Evolutionary conservation across 78 protist genomes (phyloP), one percentile per base, ranked within the genome.

Genomic region (Emiliania huxleyi): DNA sequence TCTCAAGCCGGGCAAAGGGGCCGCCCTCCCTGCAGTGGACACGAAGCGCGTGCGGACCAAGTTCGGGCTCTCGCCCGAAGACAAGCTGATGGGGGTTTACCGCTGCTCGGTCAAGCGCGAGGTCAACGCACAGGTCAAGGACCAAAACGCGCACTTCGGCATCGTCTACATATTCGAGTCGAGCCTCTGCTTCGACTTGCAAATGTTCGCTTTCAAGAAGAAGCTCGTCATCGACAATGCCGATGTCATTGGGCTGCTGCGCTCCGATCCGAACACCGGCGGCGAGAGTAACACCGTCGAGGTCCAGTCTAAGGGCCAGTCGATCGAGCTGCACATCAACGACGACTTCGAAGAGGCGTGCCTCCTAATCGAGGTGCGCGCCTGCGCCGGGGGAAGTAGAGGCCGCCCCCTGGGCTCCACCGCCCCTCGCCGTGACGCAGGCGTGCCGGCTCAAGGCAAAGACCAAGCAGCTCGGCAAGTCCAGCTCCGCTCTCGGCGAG

Each of bases 291-390:
- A 81, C n/a, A 44, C 52, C 33, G 89, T 81, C 40, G 89, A 81
- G 38, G 89, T 81, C 44, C 89, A 81, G 55, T 40, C 37, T 56
- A 81, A 81, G 89, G 89, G 89, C 89, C 2, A 42, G 37, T 44
- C 56, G 56, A 0, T 22, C 89, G 89, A 81, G 89, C 89, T 81
- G 42, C 8, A 23, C 33, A 26, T 73, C 44, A 0, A 0, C 44
- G 83, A 73, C 44, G 37, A 44, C 37, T n/a, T 26, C 18, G 83
- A 73, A 6, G 83, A 73, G 83, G 38, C 38, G 44, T 5, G 8
- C 25, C 44, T 2, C 18, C 42, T 73, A 42, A 73, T 73, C 44
- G 83, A 73, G 83, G 37, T 1, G 75, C 33, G 75, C 33, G 55
- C 55, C 23, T 11, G 11, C 55, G 55, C 55, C 55, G 55, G 55